Percentiles rank a stretch among this genome's conserved stretches.
Evolutionary conservation across 352 stramenopile genomes (phyloP).

Genomic region (Phytopythium cucurbitacearum): DNA sequence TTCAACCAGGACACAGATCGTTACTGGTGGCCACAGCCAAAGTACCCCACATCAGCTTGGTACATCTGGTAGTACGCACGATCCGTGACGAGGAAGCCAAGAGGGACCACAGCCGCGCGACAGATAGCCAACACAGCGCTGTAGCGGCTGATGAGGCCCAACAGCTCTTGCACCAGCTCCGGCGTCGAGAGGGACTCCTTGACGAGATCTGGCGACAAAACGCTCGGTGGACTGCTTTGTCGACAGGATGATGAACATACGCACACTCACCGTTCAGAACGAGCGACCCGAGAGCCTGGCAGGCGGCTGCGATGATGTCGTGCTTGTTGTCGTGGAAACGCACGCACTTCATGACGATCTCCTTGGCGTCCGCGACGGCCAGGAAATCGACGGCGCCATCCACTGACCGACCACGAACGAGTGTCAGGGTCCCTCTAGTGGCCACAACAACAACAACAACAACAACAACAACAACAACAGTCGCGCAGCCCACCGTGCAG

Average conservation of each 20-base stretch:
- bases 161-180: conserved; percentile 45
- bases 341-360: conserved; percentile 70
- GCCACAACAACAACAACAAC: background rate
- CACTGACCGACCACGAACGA: conserved; percentile 19
- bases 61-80: conserved; percentile 15
- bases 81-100: conserved; percentile 69
- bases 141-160: conserved; percentile 56
- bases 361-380: conserved; percentile 38
- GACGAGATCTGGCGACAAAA: conserved; percentile 40
- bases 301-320: conserved; percentile 57
- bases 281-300: conserved; percentile 57
- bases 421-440: no score
- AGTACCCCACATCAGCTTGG: background rate
- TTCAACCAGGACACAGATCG: background rate
- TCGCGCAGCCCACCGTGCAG: conserved; percentile 40
- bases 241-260: background rate
- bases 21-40: background rate
- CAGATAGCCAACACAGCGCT: conserved; percentile 43
- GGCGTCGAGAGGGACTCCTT: conserved; percentile 56
- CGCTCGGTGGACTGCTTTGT: no score
- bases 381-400: conserved; percentile 65
- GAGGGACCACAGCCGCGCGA: conserved; percentile 37
- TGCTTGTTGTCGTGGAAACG: conserved; percentile 79
- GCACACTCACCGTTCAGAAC: conserved; percentile 57
- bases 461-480: background rate